Evolutionary conservation across 2,329 filamentous ascomycete genomes (phyloP).

Genomic region (Alternaria angustiovoidea): DNA sequence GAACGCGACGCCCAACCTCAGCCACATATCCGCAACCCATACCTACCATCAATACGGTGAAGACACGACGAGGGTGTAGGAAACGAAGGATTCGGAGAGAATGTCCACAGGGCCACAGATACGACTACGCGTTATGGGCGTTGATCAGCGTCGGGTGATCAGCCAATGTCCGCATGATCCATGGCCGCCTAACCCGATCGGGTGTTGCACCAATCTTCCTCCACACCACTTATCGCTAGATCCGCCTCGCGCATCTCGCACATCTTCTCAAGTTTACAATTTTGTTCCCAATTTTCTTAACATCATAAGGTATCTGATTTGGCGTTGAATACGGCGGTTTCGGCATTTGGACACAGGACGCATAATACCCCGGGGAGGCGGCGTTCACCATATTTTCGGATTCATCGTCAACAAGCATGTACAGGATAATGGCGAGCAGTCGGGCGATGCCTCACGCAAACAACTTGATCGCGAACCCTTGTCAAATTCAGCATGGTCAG

Average conservation of each 20-base stretch:
- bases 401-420: conserved; percentile 18
- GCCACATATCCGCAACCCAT: conserved; percentile 41
- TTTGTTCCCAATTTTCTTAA: conserved; percentile 15
- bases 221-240: conserved; percentile 37
- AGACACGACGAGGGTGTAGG: conserved; percentile 49
- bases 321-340: conserved; percentile 27
- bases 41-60: conserved; percentile 49
- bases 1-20: conserved; percentile 40
- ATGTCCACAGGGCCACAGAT: conserved; percentile 23
- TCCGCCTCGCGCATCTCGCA: conserved; percentile 36
- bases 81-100: conserved; percentile 14
- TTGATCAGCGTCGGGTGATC: conserved; percentile 44
- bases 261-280: conserved; percentile 15
- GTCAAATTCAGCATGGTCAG: conserved; percentile 17
- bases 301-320: conserved; percentile 16
- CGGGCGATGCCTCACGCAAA: conserved; percentile 24
- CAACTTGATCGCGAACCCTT: conserved; percentile 23
- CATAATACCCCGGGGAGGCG: conserved; percentile 47
- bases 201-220: conserved; percentile 27
- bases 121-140: conserved; percentile 31
- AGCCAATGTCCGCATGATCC: conserved; percentile 43
- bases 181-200: conserved; percentile 30
- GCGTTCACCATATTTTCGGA: conserved; percentile 33
- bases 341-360: conserved; percentile 30
- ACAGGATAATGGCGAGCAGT: conserved; percentile 19